phyloP scores from a whole-genome alignment of 1,284 basidiomycete genomes.

The Apiotrichum porosum region DNA sequence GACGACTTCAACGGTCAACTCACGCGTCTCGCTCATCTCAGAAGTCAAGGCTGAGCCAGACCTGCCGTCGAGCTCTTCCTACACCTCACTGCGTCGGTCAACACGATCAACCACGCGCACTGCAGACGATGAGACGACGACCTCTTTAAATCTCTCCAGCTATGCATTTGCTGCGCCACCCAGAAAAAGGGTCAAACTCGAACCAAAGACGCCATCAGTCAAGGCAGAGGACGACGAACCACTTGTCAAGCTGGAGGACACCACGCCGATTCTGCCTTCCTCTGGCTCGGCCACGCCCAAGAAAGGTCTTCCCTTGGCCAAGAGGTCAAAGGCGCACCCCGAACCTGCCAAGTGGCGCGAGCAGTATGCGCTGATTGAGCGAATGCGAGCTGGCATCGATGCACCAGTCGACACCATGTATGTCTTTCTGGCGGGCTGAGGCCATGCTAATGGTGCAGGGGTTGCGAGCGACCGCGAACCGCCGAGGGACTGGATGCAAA shows the following conservation, averaged over 20 bases:
- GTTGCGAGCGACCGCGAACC: constrained; percentile 33
- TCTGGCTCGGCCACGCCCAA: constrained; percentile 15
- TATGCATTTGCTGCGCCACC: constrained; percentile 17
- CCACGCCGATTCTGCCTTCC: not conserved
- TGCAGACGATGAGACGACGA: not conserved
- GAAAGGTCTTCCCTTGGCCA: constrained; percentile 54
- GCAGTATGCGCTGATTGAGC: constrained; percentile 67
- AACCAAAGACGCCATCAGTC: not conserved
- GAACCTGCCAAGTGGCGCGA: constrained; percentile 68
- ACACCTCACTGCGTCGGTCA: constrained; percentile 19
- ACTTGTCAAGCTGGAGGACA: constrained; percentile 9
- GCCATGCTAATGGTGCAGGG: constrained; percentile 19
- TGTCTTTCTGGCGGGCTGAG: constrained; percentile 48
- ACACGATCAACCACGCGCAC: constrained; percentile 19
- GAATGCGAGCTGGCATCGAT: constrained; percentile 65
- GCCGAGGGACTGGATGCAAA: constrained; percentile 58
- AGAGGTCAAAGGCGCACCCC: constrained; percentile 58
- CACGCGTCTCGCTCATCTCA: constrained; percentile 15
- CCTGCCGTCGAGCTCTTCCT: not conserved
- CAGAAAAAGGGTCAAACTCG: constrained; percentile 12
- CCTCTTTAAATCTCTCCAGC: constrained; percentile 15
- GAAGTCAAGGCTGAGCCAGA: constrained; percentile 5
- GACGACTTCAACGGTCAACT: constrained; percentile 13
- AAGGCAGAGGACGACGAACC: constrained; percentile 1
- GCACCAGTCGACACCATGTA: constrained; percentile 94